Conservation (phyloP, 257 asterid species). For the Cruciata laevipes region DNA sequence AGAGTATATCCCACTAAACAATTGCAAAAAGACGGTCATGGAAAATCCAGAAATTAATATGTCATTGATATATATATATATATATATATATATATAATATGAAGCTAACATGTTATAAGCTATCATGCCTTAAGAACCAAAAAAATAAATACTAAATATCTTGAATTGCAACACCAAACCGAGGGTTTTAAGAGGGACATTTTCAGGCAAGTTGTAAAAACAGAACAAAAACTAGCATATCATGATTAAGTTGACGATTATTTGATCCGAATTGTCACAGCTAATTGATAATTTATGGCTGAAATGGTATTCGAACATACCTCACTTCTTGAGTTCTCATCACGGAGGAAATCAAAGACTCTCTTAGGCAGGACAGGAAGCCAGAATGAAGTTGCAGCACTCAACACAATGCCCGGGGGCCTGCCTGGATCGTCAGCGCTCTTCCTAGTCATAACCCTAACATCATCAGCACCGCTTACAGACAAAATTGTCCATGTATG, state of each 20-base stretch:
- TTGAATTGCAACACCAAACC: not conserved
- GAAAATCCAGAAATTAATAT: not conserved
- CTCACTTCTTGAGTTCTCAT: slow-evolving; percentile 36
- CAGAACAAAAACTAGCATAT: not conserved
- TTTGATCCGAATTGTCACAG: not conserved
- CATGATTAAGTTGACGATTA: too few relatives aligned
- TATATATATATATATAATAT: too few relatives aligned
- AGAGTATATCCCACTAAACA: slow-evolving; percentile 89
- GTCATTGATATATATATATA: too few relatives aligned
- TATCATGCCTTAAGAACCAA: too few relatives aligned
- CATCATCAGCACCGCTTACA: slow-evolving; percentile 33
- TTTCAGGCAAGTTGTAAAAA: too few relatives aligned
- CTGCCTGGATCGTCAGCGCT: slow-evolving; percentile 38
- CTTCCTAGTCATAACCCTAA: slow-evolving; percentile 34
- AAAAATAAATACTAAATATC: too few relatives aligned
- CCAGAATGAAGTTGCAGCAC: slow-evolving; percentile 39
- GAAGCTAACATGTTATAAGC: not conserved
- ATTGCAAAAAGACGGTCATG: not conserved
- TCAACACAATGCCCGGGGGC: slow-evolving; percentile 36
- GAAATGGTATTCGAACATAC: slow-evolving; percentile 2
- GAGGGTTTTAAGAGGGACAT: not conserved
- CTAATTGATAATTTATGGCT: not conserved
- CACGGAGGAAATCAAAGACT: slow-evolving; percentile 34
- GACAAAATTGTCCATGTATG: slow-evolving; percentile 40
- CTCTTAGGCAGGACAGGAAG: slow-evolving; percentile 29